phyloP scores from a whole-genome alignment of 1,284 basidiomycete species.

The Microbotryum silenes-acaulis region DNA sequence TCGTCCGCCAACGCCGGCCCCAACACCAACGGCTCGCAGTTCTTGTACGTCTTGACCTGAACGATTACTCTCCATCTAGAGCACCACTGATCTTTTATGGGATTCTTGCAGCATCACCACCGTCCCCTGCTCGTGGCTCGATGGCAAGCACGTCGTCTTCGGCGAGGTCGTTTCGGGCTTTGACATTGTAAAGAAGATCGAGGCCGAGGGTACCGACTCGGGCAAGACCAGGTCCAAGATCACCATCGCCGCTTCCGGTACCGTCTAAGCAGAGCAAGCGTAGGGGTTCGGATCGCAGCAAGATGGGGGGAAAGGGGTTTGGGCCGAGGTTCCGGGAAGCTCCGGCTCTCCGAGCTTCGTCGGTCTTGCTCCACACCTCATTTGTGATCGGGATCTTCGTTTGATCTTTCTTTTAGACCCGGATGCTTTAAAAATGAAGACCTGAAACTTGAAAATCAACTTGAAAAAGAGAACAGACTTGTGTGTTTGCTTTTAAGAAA shows the following conservation, averaged over 20 bases:
- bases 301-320: no score
- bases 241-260: slow-evolving; percentile 31
- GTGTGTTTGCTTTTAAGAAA: no score
- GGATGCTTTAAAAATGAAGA: no score
- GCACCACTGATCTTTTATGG: not conserved
- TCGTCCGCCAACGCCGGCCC: slow-evolving; percentile 59
- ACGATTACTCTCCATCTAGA: not conserved
- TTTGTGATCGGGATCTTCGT: no score
- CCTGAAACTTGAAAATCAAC: no score
- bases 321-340: no score
- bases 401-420: no score
- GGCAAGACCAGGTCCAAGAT: slow-evolving; percentile 33
- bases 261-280: slow-evolving; percentile 15
- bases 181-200: slow-evolving; percentile 61
- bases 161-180: slow-evolving; percentile 55
- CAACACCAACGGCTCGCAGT: slow-evolving; percentile 46
- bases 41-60: slow-evolving; percentile 37
- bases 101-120: slow-evolving; percentile 38
- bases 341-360: no score
- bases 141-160: slow-evolving; percentile 50
- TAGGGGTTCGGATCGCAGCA: no score
- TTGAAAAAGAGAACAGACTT: no score
- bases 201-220: slow-evolving; percentile 41
- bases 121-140: slow-evolving; percentile 36
- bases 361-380: no score